phyloP scores from a whole-genome alignment of 306 rosid genomes.

The Sesbania bispinosa region DNA sequence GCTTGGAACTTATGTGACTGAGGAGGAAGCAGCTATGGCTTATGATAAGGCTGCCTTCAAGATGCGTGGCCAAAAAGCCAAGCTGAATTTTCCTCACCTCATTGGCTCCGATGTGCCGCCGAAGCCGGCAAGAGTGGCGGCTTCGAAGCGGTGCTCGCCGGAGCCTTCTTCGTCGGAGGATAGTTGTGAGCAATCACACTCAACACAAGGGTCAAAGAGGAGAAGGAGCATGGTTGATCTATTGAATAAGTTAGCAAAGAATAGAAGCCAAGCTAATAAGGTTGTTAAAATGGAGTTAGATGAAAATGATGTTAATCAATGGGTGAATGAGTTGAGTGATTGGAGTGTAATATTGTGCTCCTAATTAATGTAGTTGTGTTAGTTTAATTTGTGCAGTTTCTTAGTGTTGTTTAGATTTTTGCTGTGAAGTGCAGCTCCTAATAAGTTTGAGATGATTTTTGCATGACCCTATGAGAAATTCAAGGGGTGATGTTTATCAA shows the following conservation, averaged over 20 bases:
- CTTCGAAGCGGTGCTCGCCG: neutral
- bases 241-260: constrained; percentile 26
- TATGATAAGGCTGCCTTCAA: constrained; percentile 67
- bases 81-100: constrained; percentile 61
- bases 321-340: constrained; percentile 12
- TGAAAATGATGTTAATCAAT: neutral
- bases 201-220: neutral
- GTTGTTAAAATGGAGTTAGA: neutral
- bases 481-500: neutral
- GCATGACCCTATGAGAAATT: constrained; percentile 8
- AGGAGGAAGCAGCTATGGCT: constrained; percentile 60
- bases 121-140: neutral
- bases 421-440: constrained; percentile 10
- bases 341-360: neutral
- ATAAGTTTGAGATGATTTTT: constrained; percentile 1
- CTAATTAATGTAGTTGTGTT: neutral
- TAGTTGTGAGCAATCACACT: neutral
- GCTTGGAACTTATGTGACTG: constrained; percentile 62
- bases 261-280: neutral
- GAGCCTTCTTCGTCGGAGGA: neutral
- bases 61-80: constrained; percentile 60
- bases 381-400: neutral
- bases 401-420: neutral
- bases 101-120: neutral
- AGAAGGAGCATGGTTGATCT: constrained; percentile 8